Conservation (phyloP, 129 eudicot genomes). For the Flaveria brownii region DNA sequence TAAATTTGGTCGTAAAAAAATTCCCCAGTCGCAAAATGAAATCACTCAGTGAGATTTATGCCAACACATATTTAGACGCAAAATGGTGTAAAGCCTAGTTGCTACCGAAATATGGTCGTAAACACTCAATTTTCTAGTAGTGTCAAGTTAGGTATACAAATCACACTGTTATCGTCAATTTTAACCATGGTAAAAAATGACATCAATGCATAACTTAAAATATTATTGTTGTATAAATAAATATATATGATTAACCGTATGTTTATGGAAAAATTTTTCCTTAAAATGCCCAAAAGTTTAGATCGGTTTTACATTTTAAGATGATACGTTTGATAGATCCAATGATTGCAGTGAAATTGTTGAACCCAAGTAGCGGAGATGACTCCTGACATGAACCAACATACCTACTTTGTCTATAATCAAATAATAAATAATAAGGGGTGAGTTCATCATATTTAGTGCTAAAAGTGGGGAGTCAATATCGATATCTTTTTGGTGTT, state of each 20-base stretch:
- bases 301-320: constrained; percentile 24
- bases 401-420: constrained; percentile 14
- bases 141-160: not conserved
- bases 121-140: not conserved
- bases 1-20: no score
- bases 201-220: no score
- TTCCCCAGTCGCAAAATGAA: no score
- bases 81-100: no score
- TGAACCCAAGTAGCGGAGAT: constrained; percentile 31
- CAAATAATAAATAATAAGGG: not conserved
- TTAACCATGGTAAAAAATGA: no score
- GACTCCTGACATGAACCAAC: constrained; percentile 30
- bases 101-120: no score
- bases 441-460: not conserved
- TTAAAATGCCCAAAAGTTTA: not conserved
- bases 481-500: no score
- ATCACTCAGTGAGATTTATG: no score
- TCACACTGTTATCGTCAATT: not conserved
- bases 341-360: constrained; percentile 21
- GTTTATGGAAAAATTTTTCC: not conserved
- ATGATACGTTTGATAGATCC: constrained; percentile 32
- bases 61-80: no score
- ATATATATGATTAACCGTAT: no score
- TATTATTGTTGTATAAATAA: no score
- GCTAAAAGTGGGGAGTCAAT: not conserved